phyloP scores from a whole-genome alignment of 139 green algal genomes.

The Chlamydomonas asymmetrica region DNA sequence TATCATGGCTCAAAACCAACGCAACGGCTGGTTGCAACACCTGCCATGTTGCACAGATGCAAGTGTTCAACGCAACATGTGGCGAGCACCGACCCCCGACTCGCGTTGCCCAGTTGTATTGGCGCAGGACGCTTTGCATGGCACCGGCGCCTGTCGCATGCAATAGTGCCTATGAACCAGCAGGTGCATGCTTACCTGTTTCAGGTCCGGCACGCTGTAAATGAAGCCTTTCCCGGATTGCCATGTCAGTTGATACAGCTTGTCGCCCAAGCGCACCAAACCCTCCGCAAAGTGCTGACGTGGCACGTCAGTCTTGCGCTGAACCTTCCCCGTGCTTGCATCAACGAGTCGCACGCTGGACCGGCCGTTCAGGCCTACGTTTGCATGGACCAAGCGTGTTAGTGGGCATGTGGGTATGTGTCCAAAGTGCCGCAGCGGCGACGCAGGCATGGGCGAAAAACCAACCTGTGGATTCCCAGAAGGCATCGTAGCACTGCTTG shows the following conservation, averaged over 20 bases:
- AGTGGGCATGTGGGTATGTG: background rate
- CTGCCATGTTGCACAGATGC: background rate
- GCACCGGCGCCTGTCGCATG: too few relatives aligned
- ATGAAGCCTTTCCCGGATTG: conserved; percentile 36
- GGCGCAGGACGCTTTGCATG: background rate
- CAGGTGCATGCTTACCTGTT: conserved; percentile 22
- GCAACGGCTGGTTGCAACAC: too few relatives aligned
- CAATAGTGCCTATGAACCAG: background rate
- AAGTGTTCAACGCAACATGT: background rate
- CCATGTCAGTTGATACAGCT: conserved; percentile 82
- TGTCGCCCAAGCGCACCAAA: conserved; percentile 54
- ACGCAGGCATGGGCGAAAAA: too few relatives aligned
- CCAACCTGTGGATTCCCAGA: conserved; percentile 82
- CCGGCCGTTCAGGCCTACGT: conserved; percentile 70
- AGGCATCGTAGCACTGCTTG: conserved; percentile 57
- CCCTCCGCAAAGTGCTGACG: conserved; percentile 81
- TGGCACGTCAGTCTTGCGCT: background rate
- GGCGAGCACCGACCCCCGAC: background rate
- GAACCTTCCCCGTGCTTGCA: conserved; percentile 60
- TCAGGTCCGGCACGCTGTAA: conserved; percentile 34
- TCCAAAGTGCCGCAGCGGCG: background rate
- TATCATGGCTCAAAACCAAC: too few relatives aligned
- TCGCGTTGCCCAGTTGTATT: background rate
- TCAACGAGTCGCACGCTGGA: conserved; percentile 74
- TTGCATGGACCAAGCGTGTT: background rate